A percentile compares a stretch with the other conserved stretches of the same genome.
Evolutionary conservation across 2,329 filamentous ascomycete genomes (phyloP).

Genomic region (Aspergillus thermomutatus): DNA sequence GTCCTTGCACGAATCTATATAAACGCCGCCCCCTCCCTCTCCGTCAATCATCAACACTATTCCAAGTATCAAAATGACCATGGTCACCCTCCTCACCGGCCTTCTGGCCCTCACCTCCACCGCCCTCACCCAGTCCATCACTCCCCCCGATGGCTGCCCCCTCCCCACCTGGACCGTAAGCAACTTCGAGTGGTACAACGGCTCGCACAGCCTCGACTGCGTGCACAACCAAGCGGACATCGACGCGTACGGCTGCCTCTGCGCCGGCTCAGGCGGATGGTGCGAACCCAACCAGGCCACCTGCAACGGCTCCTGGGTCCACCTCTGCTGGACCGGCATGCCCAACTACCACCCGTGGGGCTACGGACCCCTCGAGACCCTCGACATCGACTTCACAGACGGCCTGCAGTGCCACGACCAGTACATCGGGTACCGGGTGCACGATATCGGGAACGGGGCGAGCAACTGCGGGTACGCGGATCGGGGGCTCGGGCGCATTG

Average conservation of each 20-base stretch:
- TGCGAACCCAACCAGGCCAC: slow-evolving; percentile 21
- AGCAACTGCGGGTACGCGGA: slow-evolving; percentile 29
- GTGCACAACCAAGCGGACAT: slow-evolving; percentile 19
- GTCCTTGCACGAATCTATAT: not conserved
- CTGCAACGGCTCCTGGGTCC: slow-evolving; percentile 23
- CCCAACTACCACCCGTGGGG: slow-evolving; percentile 30
- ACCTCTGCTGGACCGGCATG: slow-evolving; percentile 27
- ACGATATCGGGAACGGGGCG: slow-evolving; percentile 25
- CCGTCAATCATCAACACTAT: not conserved
- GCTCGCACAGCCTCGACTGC: slow-evolving; percentile 18
- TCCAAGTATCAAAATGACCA: slow-evolving; percentile 5
- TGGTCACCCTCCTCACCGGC: slow-evolving; percentile 7
- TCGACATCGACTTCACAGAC: slow-evolving; percentile 23
- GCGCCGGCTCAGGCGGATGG: slow-evolving; percentile 17
- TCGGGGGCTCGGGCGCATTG: slow-evolving; percentile 20
- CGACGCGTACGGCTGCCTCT: slow-evolving; percentile 22
- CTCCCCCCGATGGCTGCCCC: slow-evolving; percentile 23
- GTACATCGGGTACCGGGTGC: slow-evolving; percentile 28
- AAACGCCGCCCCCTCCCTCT: not conserved
- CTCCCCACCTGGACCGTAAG: slow-evolving; percentile 26
- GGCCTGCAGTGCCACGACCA: slow-evolving; percentile 24
- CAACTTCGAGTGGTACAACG: slow-evolving; percentile 19
- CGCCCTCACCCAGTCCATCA: slow-evolving; percentile 17
- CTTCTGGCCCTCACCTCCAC: slow-evolving; percentile 9
- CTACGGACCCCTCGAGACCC: slow-evolving; percentile 23